Evolutionary conservation across 345 rosid genomes (phyloP), one percentile per base, ranked within the genome.

Genomic region (Brassica carinata): DNA sequence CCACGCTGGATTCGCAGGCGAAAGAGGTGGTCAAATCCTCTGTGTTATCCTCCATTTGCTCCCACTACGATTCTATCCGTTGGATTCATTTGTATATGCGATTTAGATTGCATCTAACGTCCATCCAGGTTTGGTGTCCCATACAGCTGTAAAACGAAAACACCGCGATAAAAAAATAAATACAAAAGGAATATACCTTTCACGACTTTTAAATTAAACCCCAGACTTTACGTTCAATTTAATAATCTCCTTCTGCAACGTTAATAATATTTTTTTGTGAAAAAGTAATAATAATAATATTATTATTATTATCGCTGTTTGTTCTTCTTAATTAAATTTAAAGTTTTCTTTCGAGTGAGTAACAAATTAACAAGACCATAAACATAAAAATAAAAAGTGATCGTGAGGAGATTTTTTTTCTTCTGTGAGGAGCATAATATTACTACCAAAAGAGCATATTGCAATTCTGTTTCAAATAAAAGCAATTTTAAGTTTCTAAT

Each of bases 151-250:
- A 23, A 48, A 78, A 71, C 71, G 72, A 71, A 71, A 5, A 64
- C 72, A 78, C 64, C 11, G 59, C 14, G 36, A 53, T 65, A 23
- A 63, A n/a, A 31, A 40, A 62, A 48, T 19, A 19, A n/a, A n/a
- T 14, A 72, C 77, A 66, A 65, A 72, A 66, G 73, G 77, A 79
- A 79, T 79, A 79, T 78, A 79, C 72, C 77, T 79, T 57, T 78
- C 81, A 64, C 34, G 30, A 17, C 45, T 40, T 70, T 18, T 30
- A 45, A 70, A 77, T 69, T 62, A 43, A 70, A 19, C 64, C 59
- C 40, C 58, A 62, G n/a, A 71, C 65, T 78, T 78, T 64, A 78
- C 57, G 40, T 71, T 78, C 14, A n/a, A 27, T 68, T 68, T 58
- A 15, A 68, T 68, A 58, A 15, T 40, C 5, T 34, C 72, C 57